Evolutionary conservation across 768 basidiomycete genomes (phyloP), one percentile per base, ranked within the genome.

Genomic region (Hortiboletus campestris): DNA sequence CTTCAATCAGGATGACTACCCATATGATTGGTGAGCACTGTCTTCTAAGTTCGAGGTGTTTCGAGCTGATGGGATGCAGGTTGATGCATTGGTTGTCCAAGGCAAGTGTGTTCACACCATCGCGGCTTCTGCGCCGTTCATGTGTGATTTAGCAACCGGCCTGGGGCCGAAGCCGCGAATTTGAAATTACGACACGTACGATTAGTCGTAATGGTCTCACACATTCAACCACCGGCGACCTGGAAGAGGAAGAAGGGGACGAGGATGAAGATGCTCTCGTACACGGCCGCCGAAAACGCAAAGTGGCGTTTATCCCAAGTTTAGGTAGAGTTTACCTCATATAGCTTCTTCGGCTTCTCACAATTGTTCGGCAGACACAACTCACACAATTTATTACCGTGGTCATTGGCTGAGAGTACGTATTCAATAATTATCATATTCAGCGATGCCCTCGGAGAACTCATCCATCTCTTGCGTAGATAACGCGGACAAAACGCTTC

Each of bases 1-100:
- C 65, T 94, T 94, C 63, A 89, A 83, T 61, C 86, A 91, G 62
- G 91, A 92, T 59, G 91, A 93, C 64, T 91, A 89, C 59, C 89
- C 89, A 6, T 91, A 90, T 65, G 89, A 91, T 67, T 91, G 90
- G 89, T 89, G 69, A 51, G 74, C 62, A 53, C 13, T 36, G 38
- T 55, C 28, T 7, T 42, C 6, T 19, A 0, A 4, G 1, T 19
- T 29, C 3, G 9, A 5, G 6, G 16, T 45, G 8, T 34, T 42
- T 22, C 19, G 35, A 41, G 28, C 57, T 67, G 48, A 60, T 29
- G 17, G 41, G 53, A 5, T 48, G 35, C 60, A 91, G 89, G 90
- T 70, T 92, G 61, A 90, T 91, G 88, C 88, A 93, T 64, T 93
- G 91, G 91, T 78, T 93, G 45, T 79, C 88, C 22, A 93, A 92